These are phyloP conservation scores for Mycena galericulata DNA, from an alignment of 768 basidiomycete genomes.

Conservation along the genomic window DNA sequence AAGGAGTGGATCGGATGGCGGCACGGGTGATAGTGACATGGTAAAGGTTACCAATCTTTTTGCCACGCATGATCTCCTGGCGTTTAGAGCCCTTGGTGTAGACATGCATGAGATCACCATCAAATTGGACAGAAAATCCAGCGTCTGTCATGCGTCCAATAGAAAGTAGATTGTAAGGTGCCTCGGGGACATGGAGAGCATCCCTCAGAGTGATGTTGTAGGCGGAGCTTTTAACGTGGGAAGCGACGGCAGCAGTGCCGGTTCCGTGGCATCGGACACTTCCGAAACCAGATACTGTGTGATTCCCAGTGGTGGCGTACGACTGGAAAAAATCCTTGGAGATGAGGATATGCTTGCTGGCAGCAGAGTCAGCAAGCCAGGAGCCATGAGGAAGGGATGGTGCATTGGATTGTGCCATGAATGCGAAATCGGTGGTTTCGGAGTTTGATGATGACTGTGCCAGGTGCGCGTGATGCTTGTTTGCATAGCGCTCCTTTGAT, in stretches of 20 bases:
- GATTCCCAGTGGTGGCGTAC: background rate
- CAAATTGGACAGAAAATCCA: constrained; percentile 21
- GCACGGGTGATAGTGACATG: constrained; percentile 15
- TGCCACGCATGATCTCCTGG: constrained; percentile 14
- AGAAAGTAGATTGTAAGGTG: constrained; percentile 25
- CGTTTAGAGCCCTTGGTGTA: constrained; percentile 4
- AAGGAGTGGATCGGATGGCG: background rate
- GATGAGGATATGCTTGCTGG: constrained; percentile 12
- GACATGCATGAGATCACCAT: constrained; percentile 30
- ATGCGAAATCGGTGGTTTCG: constrained; percentile 1
- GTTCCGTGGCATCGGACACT: constrained; percentile 13
- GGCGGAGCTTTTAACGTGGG: constrained; percentile 5
- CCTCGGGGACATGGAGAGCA: constrained; percentile 26
- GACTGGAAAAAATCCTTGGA: background rate
- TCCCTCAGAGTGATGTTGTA: constrained; percentile 2
- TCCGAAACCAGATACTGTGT: constrained; percentile 12
- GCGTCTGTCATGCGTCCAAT: constrained; percentile 31
- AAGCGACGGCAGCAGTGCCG: constrained; percentile 7
- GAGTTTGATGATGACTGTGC: background rate
- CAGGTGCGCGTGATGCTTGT: constrained; percentile 10
- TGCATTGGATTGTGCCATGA: constrained; percentile 3
- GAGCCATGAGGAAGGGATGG: background rate
- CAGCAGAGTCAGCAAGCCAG: constrained; percentile 17
- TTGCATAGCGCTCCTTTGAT: constrained; percentile 3
- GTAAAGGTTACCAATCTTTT: constrained; percentile 18